phyloP scores from a whole-genome alignment of 2,329 filamentous ascomycete genomes.

The Colletotrichum graminicola region DNA sequence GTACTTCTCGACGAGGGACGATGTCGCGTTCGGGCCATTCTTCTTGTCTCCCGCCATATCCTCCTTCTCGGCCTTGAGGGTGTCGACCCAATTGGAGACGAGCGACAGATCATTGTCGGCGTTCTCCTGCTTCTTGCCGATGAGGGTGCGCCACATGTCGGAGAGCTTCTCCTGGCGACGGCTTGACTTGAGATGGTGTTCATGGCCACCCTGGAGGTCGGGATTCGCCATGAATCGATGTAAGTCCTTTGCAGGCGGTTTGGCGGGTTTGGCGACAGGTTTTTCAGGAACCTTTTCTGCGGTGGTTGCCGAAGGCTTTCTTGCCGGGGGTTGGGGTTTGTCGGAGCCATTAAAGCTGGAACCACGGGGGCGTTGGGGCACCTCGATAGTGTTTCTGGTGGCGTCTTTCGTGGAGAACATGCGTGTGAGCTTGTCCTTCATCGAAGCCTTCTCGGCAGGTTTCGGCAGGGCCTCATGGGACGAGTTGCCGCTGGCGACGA shows the following conservation, averaged over 20 bases:
- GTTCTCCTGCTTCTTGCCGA: constrained; percentile 86
- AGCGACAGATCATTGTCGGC: constrained; percentile 85
- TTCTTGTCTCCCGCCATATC: constrained; percentile 81
- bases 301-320: constrained; percentile 47
- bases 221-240: constrained; percentile 66
- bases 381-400: constrained; percentile 52
- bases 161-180: constrained; percentile 95
- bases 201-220: constrained; percentile 77
- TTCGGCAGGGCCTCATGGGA: constrained; percentile 50
- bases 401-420: constrained; percentile 74
- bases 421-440: constrained; percentile 74
- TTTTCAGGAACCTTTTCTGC: constrained; percentile 48
- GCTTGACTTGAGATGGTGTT: constrained; percentile 89
- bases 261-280: constrained; percentile 51
- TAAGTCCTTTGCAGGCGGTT: constrained; percentile 50
- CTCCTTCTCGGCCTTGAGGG: constrained; percentile 84
- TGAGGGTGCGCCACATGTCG: constrained; percentile 88
- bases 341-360: constrained; percentile 50
- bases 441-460: constrained; percentile 67
- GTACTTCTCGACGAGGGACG: constrained; percentile 93
- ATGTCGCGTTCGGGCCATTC: constrained; percentile 78
- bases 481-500: constrained; percentile 42
- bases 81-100: constrained; percentile 96
- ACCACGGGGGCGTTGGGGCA: constrained; percentile 51
- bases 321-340: constrained; percentile 56